phyloP scores from a whole-genome alignment of 306 rosid species.

The Astragalus membranaceus region DNA sequence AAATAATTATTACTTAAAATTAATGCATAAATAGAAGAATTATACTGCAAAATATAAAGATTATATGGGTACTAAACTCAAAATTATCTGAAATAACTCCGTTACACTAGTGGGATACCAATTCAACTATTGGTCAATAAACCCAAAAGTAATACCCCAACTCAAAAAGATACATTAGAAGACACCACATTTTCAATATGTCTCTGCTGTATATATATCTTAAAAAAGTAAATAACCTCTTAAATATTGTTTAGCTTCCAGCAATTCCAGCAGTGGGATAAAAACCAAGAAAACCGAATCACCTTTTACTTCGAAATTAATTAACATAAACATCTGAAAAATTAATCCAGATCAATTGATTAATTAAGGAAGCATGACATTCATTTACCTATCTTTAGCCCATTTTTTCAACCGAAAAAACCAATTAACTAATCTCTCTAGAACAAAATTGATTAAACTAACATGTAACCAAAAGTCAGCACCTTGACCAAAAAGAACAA shows the following conservation, averaged over 20 bases:
- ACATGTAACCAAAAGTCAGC: conserved; percentile 15
- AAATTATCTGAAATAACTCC: too few species aligned
- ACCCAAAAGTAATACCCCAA: too few species aligned
- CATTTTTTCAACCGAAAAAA: conserved; percentile 11
- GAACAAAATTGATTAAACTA: conserved; percentile 2
- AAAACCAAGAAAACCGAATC: not conserved
- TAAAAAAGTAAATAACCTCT: not conserved
- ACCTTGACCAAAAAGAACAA: not conserved
- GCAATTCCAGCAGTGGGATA: not conserved
- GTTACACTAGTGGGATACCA: too few species aligned
- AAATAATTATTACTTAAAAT: too few species aligned
- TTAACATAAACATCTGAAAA: too few species aligned
- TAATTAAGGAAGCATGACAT: not conserved
- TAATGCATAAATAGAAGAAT: too few species aligned
- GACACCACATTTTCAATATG: too few species aligned
- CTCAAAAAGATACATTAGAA: too few species aligned
- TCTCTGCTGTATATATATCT: too few species aligned
- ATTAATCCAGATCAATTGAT: not conserved
- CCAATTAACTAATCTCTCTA: not conserved
- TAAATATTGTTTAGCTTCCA: not conserved
- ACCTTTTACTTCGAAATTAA: not conserved
- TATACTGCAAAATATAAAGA: too few species aligned
- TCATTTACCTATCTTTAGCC: conserved; percentile 7
- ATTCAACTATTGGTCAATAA: too few species aligned
- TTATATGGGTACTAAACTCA: too few species aligned